These are phyloP conservation scores for Fusarium cyanostomum DNA, from an alignment of 2,329 filamentous ascomycete genomes.

Conservation along the genomic window DNA sequence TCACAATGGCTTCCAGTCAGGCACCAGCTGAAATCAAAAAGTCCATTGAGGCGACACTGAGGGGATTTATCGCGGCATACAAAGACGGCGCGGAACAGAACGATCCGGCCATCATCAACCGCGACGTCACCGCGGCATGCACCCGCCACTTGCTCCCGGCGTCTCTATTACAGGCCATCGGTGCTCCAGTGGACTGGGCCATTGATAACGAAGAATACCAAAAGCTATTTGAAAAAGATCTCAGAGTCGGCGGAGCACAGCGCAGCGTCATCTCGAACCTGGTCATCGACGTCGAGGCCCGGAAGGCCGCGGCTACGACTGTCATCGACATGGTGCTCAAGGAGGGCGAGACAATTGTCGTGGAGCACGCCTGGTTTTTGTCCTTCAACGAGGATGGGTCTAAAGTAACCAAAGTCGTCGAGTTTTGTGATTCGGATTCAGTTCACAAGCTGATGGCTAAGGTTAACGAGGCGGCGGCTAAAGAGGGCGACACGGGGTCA, in stretches of 20 bases:
- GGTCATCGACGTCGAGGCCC: constrained; percentile 4
- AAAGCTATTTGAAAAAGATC: constrained; percentile 5
- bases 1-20: neutral
- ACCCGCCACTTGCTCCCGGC: constrained; percentile 16
- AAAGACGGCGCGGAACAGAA: constrained; percentile 10
- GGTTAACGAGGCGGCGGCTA: neutral
- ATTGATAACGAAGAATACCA: constrained; percentile 22
- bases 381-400: constrained; percentile 15
- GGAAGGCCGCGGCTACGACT: constrained; percentile 15
- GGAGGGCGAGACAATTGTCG: neutral
- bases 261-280: constrained; percentile 3
- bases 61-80: constrained; percentile 12
- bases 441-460: constrained; percentile 8
- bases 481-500: neutral
- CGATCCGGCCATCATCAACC: constrained; percentile 9
- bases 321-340: constrained; percentile 3
- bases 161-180: neutral
- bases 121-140: constrained; percentile 4
- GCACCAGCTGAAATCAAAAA: neutral
- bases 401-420: constrained; percentile 19
- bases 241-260: constrained; percentile 6
- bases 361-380: constrained; percentile 27
- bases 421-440: constrained; percentile 20
- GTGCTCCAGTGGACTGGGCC: neutral
- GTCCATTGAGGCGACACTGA: constrained; percentile 9